These are phyloP conservation scores for Colletotrichum sp. DNA, from an alignment of 2,329 filamentous ascomycete genomes.

Conservation along the genomic window DNA sequence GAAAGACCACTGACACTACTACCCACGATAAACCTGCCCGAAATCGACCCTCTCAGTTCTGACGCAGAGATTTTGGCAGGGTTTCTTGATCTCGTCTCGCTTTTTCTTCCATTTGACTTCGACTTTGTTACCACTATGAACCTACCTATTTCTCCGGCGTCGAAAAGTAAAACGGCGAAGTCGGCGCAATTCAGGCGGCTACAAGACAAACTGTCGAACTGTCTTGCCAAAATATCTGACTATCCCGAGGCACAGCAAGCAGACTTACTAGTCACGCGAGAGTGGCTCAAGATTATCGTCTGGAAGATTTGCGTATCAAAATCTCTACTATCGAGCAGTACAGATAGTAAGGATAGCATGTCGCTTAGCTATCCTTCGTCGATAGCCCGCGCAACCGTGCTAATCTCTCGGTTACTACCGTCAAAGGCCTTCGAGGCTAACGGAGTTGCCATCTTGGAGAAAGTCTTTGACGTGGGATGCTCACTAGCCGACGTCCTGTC, in stretches of 20 bases:
- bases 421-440: constrained; percentile 33
- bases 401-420: constrained; percentile 24
- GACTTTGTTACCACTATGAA: constrained; percentile 33
- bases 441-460: constrained; percentile 35
- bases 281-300: constrained; percentile 31
- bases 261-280: constrained; percentile 26
- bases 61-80: constrained; percentile 32
- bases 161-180: background rate
- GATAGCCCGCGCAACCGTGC: constrained; percentile 28
- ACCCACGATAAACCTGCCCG: constrained; percentile 25
- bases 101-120: constrained; percentile 29
- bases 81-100: constrained; percentile 32
- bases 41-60: background rate
- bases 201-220: background rate
- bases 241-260: constrained; percentile 25
- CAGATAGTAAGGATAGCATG: constrained; percentile 25
- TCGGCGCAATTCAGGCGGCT: background rate
- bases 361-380: constrained; percentile 27
- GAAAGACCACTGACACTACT: constrained; percentile 31
- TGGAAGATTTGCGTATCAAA: constrained; percentile 31
- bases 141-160: background rate
- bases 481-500: constrained; percentile 30
- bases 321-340: constrained; percentile 11
- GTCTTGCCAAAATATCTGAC: constrained; percentile 3
- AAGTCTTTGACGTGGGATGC: constrained; percentile 36